Percentiles rank a stretch among this genome's conserved stretches.
These are phyloP conservation scores for Lolium perenne DNA, from an alignment of 176 grass and related monocot species.

Conservation along the genomic window DNA sequence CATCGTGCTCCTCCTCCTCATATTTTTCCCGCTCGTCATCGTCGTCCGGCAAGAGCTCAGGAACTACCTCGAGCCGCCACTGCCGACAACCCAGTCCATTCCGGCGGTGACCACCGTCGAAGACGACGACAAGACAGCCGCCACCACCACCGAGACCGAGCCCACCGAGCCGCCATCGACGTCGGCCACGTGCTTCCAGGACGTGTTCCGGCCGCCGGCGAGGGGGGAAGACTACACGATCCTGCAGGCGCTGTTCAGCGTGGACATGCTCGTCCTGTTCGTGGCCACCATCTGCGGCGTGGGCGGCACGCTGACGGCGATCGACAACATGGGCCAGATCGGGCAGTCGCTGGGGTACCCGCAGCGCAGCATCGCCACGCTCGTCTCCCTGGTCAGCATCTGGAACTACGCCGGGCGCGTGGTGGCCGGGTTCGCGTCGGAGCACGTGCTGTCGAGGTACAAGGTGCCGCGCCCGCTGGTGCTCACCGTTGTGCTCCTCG, in stretches of 20 bases:
- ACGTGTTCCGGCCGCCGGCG: slow-evolving; percentile 58
- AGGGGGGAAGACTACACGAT: slow-evolving; percentile 77
- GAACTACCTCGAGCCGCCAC: slow-evolving; percentile 16
- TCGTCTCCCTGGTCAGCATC: slow-evolving; percentile 85
- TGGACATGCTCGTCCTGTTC: slow-evolving; percentile 82
- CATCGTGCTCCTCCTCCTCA: slow-evolving; percentile 62
- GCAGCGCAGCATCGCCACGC: slow-evolving; percentile 52
- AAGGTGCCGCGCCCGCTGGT: slow-evolving; percentile 63
- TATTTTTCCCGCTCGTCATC: slow-evolving; percentile 70
- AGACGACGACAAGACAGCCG: neutral
- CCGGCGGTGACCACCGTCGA: neutral
- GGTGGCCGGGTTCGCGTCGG: slow-evolving; percentile 67
- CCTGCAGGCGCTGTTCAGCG: slow-evolving; percentile 78
- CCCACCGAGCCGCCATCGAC: neutral
- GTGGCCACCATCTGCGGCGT: slow-evolving; percentile 72
- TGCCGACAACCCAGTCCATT: neutral
- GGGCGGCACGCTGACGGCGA: slow-evolving; percentile 79
- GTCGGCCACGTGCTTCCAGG: slow-evolving; percentile 3
- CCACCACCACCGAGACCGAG: too few species aligned
- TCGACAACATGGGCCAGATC: slow-evolving; percentile 88
- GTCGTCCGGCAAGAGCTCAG: slow-evolving; percentile 62
- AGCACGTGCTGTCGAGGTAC: slow-evolving; percentile 60
- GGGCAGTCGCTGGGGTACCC: slow-evolving; percentile 81
- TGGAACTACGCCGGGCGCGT: slow-evolving; percentile 81
- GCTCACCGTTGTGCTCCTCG: slow-evolving; percentile 46